Evolutionary conservation across 192 early-diverging fungal species (phyloP), one percentile per base, ranked within the genome.

Genomic region (Irineochytrium annulatum): DNA sequence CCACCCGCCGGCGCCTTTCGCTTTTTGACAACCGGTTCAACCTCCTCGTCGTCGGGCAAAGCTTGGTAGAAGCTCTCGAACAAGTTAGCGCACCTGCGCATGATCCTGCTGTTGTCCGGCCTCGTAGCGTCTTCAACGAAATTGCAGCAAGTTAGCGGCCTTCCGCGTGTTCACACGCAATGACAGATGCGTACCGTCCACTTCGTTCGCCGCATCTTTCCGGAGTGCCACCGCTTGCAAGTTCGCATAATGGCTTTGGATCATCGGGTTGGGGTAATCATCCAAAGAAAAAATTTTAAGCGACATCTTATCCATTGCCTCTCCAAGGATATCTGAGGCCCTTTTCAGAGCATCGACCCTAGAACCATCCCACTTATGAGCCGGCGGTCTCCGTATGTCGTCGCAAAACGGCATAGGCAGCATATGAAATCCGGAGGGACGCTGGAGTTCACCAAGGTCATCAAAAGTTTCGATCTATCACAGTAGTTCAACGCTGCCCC

Each of bases 361-460:
- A 26, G 6, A 8, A 31, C 69, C 66, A 3, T 56, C 34, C 30
- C 57, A 70, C 30, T 24, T 52, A 26, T 48, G 54, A 20, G 49
- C 59, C 28, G 34, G 14, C n/a, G 49, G 53, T 52, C 57, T 74
- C 31, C 90, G 73, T 35, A 86, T 73, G 56, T 92, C 90, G 57
- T 92, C 89, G n/a, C 77, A 81, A 76, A 80, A 92, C 17, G 90
- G 90, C 28, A 92, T 52, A 28, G 62, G 68, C 34, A 88, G 72
- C 27, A 88, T 52, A 52, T 88, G 69, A 44, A 91, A 82, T 4
- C 89, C 90, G 6, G 76, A 81, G 13, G 87, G 86, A 16, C 65
- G 60, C 22, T 78, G 58, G 59, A 80, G 66, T 11, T 51, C 69
- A 30, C 69, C 71, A 37, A 74, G 41, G 19, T 74, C 67, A 51